Conservation (phyloP, 23 red algal genomes). For the Gracilaria domingensis region DNA sequence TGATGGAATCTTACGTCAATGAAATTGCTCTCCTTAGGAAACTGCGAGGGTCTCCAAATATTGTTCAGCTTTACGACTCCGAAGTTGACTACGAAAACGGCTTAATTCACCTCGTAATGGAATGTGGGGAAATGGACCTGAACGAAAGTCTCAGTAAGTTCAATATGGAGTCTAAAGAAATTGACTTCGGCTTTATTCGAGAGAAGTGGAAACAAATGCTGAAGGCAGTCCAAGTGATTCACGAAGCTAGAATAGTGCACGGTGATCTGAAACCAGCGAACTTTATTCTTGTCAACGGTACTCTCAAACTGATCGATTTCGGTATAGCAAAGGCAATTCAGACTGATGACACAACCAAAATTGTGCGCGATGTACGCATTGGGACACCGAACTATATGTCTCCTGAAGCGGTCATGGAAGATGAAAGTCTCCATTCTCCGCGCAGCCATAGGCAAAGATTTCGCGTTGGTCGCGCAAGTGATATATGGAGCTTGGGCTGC, state of each 20-base stretch:
- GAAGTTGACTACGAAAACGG: conserved; percentile 82
- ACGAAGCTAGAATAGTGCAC: conserved; percentile 93
- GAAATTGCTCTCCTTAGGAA: conserved; percentile 86
- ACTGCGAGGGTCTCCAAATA: conserved; percentile 75
- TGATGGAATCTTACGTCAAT: conserved; percentile 84
- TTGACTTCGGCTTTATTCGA: conserved; percentile 82
- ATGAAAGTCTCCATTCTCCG: conserved; percentile 2
- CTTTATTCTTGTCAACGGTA: conserved; percentile 94
- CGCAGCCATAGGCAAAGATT: conserved; percentile 43
- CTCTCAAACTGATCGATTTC: conserved; percentile 98
- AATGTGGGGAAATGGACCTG: conserved; percentile 96
- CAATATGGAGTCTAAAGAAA: conserved; percentile 20
- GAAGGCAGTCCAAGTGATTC: conserved; percentile 93
- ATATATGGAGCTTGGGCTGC: conserved; percentile 86
- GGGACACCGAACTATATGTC: conserved; percentile 99
- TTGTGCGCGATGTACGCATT: conserved; percentile 87
- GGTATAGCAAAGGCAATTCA: conserved; percentile 96
- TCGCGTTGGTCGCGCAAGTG: conserved; percentile 85
- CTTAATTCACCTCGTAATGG: conserved; percentile 91
- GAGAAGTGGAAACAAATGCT: conserved; percentile 98
- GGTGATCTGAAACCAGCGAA: conserved; percentile 99
- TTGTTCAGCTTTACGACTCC: conserved; percentile 86
- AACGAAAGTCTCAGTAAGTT: conserved; percentile 49
- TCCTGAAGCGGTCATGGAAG: conserved; percentile 83
- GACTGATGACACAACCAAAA: conserved; percentile 96